Evolutionary conservation across 2,329 filamentous ascomycete genomes (phyloP).

Genomic region (Coccinonectria pachysandricola): DNA sequence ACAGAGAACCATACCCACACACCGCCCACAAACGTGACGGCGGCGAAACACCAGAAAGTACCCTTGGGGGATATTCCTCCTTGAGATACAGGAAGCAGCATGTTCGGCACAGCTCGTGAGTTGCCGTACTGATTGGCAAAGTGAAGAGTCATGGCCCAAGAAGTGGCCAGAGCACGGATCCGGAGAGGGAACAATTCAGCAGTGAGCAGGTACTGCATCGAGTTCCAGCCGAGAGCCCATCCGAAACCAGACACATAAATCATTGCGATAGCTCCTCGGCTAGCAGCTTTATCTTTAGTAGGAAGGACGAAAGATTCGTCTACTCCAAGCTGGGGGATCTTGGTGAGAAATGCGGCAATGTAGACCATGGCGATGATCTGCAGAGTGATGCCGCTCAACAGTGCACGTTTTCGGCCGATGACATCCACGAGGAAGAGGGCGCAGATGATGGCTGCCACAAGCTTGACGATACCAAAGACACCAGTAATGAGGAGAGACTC

Average conservation of each 20-base stretch:
- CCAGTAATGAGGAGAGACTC: conserved; percentile 64
- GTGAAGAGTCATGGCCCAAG: conserved; percentile 66
- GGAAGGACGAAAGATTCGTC: conserved; percentile 39
- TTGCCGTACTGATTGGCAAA: conserved; percentile 74
- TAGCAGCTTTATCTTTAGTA: conserved; percentile 39
- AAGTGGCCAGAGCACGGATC: conserved; percentile 60
- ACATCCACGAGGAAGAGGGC: conserved; percentile 72
- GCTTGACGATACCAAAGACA: conserved; percentile 67
- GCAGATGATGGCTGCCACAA: conserved; percentile 55
- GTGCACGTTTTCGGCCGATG: conserved; percentile 61
- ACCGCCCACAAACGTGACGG: conserved; percentile 56
- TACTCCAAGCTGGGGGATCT: conserved; percentile 48
- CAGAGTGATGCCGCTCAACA: conserved; percentile 49
- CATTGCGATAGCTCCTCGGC: conserved; percentile 60
- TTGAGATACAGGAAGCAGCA: conserved; percentile 45
- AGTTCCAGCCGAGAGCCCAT: conserved; percentile 66
- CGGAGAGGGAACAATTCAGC: conserved; percentile 69
- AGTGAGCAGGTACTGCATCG: conserved; percentile 68
- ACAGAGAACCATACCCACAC: conserved; percentile 63
- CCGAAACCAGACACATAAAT: conserved; percentile 61
- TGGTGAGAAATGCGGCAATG: conserved; percentile 49
- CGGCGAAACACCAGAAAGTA: conserved; percentile 69
- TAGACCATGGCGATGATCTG: conserved; percentile 54
- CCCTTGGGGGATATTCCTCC: conserved; percentile 49
- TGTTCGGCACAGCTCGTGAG: conserved; percentile 61